Evolutionary conservation across 192 early-diverging fungal species (phyloP).

Genomic region (Radiomyces spectabilis): DNA sequence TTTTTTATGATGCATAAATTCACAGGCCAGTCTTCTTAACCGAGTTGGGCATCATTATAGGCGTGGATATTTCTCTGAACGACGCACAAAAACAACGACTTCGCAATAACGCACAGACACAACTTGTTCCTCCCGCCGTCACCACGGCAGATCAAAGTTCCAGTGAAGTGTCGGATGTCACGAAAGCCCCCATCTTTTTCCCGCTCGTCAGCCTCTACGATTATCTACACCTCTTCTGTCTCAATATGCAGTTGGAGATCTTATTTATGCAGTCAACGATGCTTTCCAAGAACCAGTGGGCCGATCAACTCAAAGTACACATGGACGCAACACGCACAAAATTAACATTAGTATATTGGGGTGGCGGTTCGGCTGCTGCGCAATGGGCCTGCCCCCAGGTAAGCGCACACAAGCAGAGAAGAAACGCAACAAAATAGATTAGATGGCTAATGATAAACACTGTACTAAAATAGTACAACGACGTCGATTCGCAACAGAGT

Average conservation of each 20-base stretch:
- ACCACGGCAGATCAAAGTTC: constrained; percentile 1
- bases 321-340: constrained; percentile 21
- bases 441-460: too few relatives aligned
- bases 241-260: constrained; percentile 61
- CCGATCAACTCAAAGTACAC: constrained; percentile 37
- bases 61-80: constrained; percentile 43
- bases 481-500: constrained; percentile 5
- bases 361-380: constrained; percentile 8
- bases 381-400: constrained; percentile 19
- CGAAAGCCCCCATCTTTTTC: constrained; percentile 26
- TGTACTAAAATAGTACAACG: too few relatives aligned
- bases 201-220: constrained; percentile 69
- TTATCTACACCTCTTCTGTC: constrained; percentile 60
- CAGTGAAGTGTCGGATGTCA: too few relatives aligned
- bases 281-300: constrained; percentile 35
- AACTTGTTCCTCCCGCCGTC: constrained; percentile 27
- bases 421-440: not conserved
- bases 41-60: too few relatives aligned
- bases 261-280: constrained; percentile 51
- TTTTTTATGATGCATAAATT: too few relatives aligned
- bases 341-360: constrained; percentile 37
- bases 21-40: too few relatives aligned
- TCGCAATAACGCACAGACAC: constrained; percentile 36
- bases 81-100: constrained; percentile 44
- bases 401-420: not conserved